Conservation (phyloP, 768 basidiomycete genomes). For the Candolleomyces aberdarensis region DNA sequence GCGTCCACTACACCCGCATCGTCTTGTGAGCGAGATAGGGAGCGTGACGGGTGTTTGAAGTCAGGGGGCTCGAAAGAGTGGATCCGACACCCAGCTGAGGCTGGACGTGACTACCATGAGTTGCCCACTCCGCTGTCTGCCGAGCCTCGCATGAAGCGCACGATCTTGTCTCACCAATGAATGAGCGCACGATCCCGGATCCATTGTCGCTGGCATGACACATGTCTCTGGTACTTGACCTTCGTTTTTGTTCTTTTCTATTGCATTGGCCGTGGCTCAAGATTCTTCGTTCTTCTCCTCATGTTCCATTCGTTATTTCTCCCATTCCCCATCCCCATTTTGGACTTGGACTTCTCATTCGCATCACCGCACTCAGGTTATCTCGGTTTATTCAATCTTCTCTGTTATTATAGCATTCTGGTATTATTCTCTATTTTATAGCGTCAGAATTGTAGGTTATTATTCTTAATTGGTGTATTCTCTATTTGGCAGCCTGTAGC, state of each 20-base stretch:
- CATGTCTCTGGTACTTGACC: neutral
- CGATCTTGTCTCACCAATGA: conserved; percentile 36
- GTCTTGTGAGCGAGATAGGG: conserved; percentile 56
- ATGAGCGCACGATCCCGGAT: conserved; percentile 8
- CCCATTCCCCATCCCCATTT: neutral
- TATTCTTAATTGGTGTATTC: no score
- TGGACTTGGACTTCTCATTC: neutral
- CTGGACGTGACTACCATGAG: conserved; percentile 19
- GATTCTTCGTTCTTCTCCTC: neutral
- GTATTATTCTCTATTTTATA: neutral
- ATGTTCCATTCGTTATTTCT: neutral
- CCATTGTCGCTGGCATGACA: conserved; percentile 13
- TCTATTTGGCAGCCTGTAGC: no score
- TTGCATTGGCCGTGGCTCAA: neutral
- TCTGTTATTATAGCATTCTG: neutral
- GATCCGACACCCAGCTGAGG: no score
- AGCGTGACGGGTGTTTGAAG: conserved; percentile 35
- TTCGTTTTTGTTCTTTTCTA: neutral
- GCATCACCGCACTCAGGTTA: neutral
- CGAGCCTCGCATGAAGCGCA: conserved; percentile 36
- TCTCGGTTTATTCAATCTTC: neutral
- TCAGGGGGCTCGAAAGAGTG: no score
- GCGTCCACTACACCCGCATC: conserved; percentile 35
- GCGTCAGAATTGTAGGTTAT: neutral
- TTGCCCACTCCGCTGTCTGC: conserved; percentile 43